A percentile compares a stretch with the other conserved stretches of the same genome.
Conservation (phyloP, 108 stramenopile genomes). For the Nitzschia palea region DNA sequence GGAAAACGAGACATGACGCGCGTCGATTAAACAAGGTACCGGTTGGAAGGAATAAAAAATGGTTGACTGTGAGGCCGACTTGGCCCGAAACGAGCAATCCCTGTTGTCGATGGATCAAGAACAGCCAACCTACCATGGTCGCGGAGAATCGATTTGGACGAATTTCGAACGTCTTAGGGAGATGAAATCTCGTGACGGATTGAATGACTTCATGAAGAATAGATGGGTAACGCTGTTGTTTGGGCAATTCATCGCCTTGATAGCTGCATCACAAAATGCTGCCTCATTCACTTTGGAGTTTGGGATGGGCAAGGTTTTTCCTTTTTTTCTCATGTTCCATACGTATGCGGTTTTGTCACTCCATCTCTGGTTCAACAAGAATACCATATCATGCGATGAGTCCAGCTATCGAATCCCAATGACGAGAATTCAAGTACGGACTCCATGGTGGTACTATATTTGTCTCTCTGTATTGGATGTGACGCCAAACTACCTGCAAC, state of each 20-base stretch:
- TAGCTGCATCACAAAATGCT: slow-evolving; percentile 60
- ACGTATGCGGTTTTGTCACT: slow-evolving; percentile 37
- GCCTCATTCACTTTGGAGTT: slow-evolving; percentile 61
- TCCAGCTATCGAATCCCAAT: slow-evolving; percentile 30
- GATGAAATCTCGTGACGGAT: not conserved
- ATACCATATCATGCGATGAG: not conserved
- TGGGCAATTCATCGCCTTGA: slow-evolving; percentile 60
- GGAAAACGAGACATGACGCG: too few species aligned
- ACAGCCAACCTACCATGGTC: too few species aligned
- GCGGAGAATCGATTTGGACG: slow-evolving; percentile 2
- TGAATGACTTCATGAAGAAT: too few species aligned
- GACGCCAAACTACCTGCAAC: slow-evolving; percentile 65
- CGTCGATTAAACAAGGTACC: too few species aligned
- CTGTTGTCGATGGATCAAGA: too few species aligned
- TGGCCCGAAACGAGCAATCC: not conserved
- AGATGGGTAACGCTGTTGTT: slow-evolving; percentile 32
- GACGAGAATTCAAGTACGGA: slow-evolving; percentile 22
- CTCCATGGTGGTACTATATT: slow-evolving; percentile 55
- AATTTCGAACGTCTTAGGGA: not conserved
- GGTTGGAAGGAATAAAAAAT: too few species aligned
- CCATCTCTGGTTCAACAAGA: slow-evolving; percentile 26
- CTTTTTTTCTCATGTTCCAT: slow-evolving; percentile 35
- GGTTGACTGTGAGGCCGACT: not conserved
- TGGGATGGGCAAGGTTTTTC: slow-evolving; percentile 30
- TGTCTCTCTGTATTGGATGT: slow-evolving; percentile 71